These are phyloP conservation scores for Pleurotus pulmonarius DNA, from an alignment of 768 basidiomycete genomes.

Conservation along the genomic window DNA sequence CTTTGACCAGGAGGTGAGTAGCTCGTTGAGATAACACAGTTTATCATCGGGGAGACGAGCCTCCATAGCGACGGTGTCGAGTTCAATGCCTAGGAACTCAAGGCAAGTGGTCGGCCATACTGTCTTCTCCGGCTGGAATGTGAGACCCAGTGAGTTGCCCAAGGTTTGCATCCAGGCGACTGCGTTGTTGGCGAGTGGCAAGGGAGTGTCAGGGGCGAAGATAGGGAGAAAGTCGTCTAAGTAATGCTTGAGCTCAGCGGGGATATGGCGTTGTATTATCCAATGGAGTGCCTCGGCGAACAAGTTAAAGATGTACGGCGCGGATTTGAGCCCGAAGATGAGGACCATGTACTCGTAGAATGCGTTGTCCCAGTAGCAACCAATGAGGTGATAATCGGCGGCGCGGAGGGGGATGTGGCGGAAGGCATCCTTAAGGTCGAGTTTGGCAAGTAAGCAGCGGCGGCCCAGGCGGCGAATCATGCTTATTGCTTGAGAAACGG, in stretches of 20 bases:
- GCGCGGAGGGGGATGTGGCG: constrained; percentile 11
- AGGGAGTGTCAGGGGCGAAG: constrained; percentile 14
- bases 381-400: constrained; percentile 20
- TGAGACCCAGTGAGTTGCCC: constrained; percentile 22
- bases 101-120: constrained; percentile 14
- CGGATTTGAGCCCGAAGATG: constrained; percentile 31
- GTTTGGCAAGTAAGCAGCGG: no score
- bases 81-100: neutral
- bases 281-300: no score
- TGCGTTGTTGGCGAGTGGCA: constrained; percentile 9
- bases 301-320: no score
- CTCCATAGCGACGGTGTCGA: constrained; percentile 21
- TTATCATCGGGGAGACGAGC: constrained; percentile 29
- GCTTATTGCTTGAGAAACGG: no score
- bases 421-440: constrained; percentile 13
- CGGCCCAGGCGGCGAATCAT: no score
- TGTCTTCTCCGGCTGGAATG: constrained; percentile 24
- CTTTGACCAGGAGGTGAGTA: constrained; percentile 19
- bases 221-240: constrained; percentile 30
- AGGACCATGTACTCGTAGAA: constrained; percentile 7
- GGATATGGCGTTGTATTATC: constrained; percentile 26
- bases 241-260: constrained; percentile 25
- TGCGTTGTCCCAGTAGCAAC: neutral
- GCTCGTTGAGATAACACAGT: constrained; percentile 17
- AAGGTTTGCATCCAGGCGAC: constrained; percentile 26